Evolutionary conservation across 1,284 basidiomycete species (phyloP), one percentile per base, ranked within the genome.

Genomic region (Leccinum pachyderme): DNA sequence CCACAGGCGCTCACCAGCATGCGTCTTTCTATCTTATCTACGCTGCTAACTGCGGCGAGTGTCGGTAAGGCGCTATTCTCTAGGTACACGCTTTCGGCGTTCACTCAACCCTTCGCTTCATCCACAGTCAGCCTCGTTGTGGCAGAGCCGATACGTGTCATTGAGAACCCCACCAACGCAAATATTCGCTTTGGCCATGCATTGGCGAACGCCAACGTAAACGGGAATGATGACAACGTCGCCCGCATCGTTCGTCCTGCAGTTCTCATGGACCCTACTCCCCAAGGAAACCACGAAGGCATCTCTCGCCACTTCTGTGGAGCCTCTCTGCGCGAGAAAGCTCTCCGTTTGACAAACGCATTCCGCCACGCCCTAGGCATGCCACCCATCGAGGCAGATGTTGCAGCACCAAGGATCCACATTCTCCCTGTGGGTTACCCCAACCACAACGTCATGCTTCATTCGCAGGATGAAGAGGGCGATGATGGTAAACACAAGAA

Each of bases 261-360:
- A 12, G 24, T 56, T 22, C 2, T 60, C 43, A 32, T 63, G 46
- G 29, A 5, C 2, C 35, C 52, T 12, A 7, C 51, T 9, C 43
- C 43, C 49, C 51, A 55, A 31, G 33, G 27, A 37, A 61, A 64
- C 32, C 27, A 53, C n/a, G 49, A 56, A 3, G 58, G 51, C 5
- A 12, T 69, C 7, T 9, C 50, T 18, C 64, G 25, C 27, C 68
- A 70, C 55, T 43, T 61, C 9, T 69, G 68, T 39, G 69, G 69
- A 39, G 57, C 55, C 52, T 72, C 68, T 52, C 59, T 72, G 61
- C 68, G 68, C 56, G 68, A 67, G 61, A 72, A 72, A 55, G 69
- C 71, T 15, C 44, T 71, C 47, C 67, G 59, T 53, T 15, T 69
- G 31, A 70, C 68, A 39, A 69, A 69, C 28, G 54, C 69, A 25